Base-by-base conservation (phyloP, 768 basidiomycete genomes). In the Tremella mesenterica region DNA sequence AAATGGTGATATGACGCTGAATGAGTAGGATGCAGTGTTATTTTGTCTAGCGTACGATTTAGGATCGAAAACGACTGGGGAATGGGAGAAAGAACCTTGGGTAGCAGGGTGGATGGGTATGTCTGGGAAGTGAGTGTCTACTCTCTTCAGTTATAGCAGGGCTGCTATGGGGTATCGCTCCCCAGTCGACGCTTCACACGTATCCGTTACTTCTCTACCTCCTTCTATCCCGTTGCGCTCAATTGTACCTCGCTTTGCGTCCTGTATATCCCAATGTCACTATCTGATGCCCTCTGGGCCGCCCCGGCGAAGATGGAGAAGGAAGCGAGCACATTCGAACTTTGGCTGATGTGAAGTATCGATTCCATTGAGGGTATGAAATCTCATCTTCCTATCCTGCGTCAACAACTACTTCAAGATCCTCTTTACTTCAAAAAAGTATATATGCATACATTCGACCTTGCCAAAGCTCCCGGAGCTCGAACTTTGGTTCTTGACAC, bases 381-480 rank as follows among this genome's bases (percentile, higher is more conserved):
- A 36, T 23, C 33, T 1, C 59, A 63, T 34, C 55, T 74, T 5
- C 70, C 71, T 1, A 39, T 33, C 1, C 56, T 73, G 18, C 63
- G 70, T 7, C 55, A 64, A 27, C 61, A 66, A 39, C 60, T 73
- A 38, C 55, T 64, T 14, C 38, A 60, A 30, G 69, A 74, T 47
- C 69, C 73, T 0, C 60, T 61, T 20, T 73, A 73, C 52, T 74
- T 74, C 60, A 73, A 71, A 43, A 70, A 71, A 47, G 73, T 74
- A 10, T 74, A 74, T 50, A 50, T 61, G 59, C 72, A 70, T 48
- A 60, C 64, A 4, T 74, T 72, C 45, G 65, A 67, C 44, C 54
- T 74, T 41, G 61, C 62, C 28, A 69, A 72, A 53, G 57, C 54
- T 8, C 58, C 60, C 13, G 72, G 71, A 27, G 65, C 73, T 0